Conservation (phyloP, 352 stramenopile species). For the Phytophthora vignae region DNA sequence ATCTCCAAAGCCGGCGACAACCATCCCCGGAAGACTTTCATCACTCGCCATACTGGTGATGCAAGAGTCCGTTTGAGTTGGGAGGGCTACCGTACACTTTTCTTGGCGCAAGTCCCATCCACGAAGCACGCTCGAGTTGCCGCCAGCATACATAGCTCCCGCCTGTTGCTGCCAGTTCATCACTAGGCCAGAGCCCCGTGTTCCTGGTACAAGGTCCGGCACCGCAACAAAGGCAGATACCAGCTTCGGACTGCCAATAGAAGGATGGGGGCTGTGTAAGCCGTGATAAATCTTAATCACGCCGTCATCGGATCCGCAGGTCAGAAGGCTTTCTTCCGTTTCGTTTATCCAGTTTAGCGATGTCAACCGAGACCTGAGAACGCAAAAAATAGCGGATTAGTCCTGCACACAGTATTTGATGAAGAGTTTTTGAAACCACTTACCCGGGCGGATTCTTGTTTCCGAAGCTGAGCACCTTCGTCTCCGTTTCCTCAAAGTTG, state of each 20-base stretch:
- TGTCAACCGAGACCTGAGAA: slow-evolving; percentile 89
- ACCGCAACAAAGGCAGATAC: slow-evolving; percentile 94
- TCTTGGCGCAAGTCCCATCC: slow-evolving; percentile 97
- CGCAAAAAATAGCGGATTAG: slow-evolving; percentile 17
- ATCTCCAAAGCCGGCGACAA: slow-evolving; percentile 95
- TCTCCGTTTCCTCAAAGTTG: slow-evolving; percentile 93
- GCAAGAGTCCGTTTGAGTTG: slow-evolving; percentile 91
- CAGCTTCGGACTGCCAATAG: slow-evolving; percentile 70
- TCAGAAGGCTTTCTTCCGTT: slow-evolving; percentile 91
- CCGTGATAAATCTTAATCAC: slow-evolving; percentile 96
- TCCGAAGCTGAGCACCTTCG: slow-evolving; percentile 79
- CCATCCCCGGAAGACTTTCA: slow-evolving; percentile 71
- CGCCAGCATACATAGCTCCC: slow-evolving; percentile 92
- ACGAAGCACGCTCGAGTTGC: slow-evolving; percentile 92
- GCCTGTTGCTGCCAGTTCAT: slow-evolving; percentile 96
- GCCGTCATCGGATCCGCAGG: slow-evolving; percentile 97
- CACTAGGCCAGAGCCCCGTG: slow-evolving; percentile 94
- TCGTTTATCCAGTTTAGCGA: slow-evolving; percentile 98
- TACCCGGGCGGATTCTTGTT: slow-evolving; percentile 89
- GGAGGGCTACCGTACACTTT: slow-evolving; percentile 81
- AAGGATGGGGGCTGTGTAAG: slow-evolving; percentile 63
- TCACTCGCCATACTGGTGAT: slow-evolving; percentile 92
- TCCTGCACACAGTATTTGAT: slow-evolving; percentile 4
- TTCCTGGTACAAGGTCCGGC: slow-evolving; percentile 92
- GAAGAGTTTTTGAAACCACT: slow-evolving; percentile 16